Evolutionary conservation across 495 filamentous ascomycete species (phyloP).

Genomic region (Chaetomium fimeti): DNA sequence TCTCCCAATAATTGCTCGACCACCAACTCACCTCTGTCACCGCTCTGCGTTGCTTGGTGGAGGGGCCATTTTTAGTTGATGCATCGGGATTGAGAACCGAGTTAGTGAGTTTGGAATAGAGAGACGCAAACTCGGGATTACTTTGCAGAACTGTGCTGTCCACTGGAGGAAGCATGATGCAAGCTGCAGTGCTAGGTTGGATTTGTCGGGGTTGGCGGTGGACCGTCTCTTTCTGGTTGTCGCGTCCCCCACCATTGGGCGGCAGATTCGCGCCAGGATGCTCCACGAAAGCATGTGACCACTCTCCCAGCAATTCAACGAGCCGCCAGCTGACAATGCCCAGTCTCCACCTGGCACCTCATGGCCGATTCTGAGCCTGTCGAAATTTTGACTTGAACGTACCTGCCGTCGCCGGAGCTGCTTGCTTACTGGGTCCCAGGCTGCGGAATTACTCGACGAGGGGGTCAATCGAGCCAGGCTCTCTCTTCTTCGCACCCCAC

Average conservation of each 20-base stretch:
- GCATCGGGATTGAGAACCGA: constrained; percentile 60
- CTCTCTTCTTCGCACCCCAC: background rate
- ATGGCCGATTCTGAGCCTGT: background rate
- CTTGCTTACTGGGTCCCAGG: constrained; percentile 1
- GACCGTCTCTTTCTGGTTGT: background rate
- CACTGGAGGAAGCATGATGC: constrained; percentile 63
- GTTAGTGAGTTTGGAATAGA: constrained; percentile 60
- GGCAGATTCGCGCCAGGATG: background rate
- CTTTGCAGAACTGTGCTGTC: constrained; percentile 59
- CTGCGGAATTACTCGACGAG: background rate
- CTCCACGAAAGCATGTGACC: constrained; percentile 31
- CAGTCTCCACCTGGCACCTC: constrained; percentile 15
- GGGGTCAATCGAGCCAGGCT: constrained; percentile 8
- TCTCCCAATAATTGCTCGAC: background rate
- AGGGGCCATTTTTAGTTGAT: constrained; percentile 56
- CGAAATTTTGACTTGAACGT: constrained; percentile 27
- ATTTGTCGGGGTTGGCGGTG: background rate
- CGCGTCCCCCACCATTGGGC: constrained; percentile 10
- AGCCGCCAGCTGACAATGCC: constrained; percentile 9
- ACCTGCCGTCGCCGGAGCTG: constrained; percentile 2
- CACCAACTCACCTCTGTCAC: constrained; percentile 43
- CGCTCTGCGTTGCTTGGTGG: constrained; percentile 53
- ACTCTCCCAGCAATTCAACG: background rate
- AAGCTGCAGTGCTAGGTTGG: constrained; percentile 3
- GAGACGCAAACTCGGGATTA: constrained; percentile 63